Conservation (phyloP, 441 rosid species). For the Pelargonium citronellum region DNA sequence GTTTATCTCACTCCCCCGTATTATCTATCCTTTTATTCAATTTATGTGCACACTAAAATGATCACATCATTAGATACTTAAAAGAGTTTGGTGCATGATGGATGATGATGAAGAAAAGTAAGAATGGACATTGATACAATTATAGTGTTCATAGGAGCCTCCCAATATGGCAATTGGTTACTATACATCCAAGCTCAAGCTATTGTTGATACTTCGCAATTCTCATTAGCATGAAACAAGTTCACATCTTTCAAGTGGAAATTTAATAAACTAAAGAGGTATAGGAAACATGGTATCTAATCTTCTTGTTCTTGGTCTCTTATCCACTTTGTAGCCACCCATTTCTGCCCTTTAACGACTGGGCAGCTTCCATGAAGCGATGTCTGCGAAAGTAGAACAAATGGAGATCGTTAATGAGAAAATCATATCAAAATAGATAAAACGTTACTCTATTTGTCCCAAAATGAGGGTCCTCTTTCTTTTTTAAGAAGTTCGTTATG, state of each 20-base stretch:
- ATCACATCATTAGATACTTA: too few relatives aligned
- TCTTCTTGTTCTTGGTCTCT: slow-evolving; percentile 19
- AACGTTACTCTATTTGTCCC: too few relatives aligned
- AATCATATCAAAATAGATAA: too few relatives aligned
- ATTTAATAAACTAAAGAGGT: not conserved
- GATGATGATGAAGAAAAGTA: too few relatives aligned
- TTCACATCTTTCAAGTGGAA: not conserved
- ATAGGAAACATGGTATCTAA: not conserved
- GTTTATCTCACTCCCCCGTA: too few relatives aligned
- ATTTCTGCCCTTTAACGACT: slow-evolving; percentile 25
- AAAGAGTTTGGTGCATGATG: too few relatives aligned
- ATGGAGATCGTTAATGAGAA: too few relatives aligned
- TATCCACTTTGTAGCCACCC: slow-evolving; percentile 30
- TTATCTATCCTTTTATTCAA: too few relatives aligned
- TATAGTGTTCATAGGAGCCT: not conserved
- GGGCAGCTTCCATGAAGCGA: slow-evolving; percentile 31
- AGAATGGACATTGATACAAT: too few relatives aligned
- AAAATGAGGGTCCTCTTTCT: too few relatives aligned
- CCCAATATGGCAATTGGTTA: not conserved
- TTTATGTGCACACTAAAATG: too few relatives aligned
- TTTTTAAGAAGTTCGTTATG: too few relatives aligned
- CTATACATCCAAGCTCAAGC: not conserved
- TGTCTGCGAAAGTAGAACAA: slow-evolving; percentile 11
- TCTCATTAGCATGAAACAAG: not conserved
- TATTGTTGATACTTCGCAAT: not conserved